Percentiles rank a stretch among this genome's conserved stretches.
These are phyloP conservation scores for Picochlorum sp. DNA, from an alignment of 139 green algal genomes.

Conservation along the genomic window DNA sequence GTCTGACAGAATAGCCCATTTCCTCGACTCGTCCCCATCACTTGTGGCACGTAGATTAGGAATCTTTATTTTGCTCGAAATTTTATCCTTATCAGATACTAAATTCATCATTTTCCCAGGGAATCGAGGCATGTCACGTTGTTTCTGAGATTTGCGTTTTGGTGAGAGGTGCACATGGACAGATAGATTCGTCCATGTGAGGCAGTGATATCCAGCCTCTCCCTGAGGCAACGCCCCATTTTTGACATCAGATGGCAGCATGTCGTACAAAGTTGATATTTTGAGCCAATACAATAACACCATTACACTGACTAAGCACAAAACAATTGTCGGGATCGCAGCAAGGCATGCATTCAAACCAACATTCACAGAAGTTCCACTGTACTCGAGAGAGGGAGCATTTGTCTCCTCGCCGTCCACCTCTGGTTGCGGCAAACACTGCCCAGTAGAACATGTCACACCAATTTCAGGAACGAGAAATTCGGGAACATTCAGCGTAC, in stretches of 20 bases:
- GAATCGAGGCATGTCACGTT: too few species aligned
- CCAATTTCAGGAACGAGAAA: background rate
- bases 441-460: background rate
- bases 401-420: background rate
- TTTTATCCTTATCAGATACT: too few species aligned
- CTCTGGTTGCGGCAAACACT: background rate
- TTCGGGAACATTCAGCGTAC: background rate
- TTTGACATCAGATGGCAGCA: background rate
- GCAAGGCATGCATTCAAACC: background rate
- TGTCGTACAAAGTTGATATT: background rate
- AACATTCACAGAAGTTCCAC: background rate
- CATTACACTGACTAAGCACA: background rate
- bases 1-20: constrained; percentile 3
- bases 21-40: background rate
- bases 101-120: too few species aligned
- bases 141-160: background rate
- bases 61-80: too few species aligned
- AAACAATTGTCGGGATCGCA: background rate
- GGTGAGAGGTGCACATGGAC: background rate
- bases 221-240: background rate
- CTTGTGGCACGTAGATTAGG: background rate
- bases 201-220: background rate
- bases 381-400: background rate
- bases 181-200: background rate
- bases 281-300: background rate